Percentiles rank a stretch among this genome's conserved stretches.
phyloP scores from a whole-genome alignment of 1,139 yeast species.

The Suhomyces yuchorum region DNA sequence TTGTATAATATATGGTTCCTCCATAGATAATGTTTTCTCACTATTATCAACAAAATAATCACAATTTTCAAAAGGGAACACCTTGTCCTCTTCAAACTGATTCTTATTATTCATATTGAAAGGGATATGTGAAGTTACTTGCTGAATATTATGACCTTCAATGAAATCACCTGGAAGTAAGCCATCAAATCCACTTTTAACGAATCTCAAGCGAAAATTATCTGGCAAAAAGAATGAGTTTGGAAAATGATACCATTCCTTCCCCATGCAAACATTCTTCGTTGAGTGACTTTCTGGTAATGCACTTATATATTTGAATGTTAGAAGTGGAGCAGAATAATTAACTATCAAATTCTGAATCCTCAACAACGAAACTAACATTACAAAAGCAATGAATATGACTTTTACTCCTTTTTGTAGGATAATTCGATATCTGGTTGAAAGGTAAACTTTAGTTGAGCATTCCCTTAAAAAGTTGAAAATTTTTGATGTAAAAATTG shows the following conservation, averaged over 20 bases:
- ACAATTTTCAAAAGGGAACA: slow-evolving; percentile 49
- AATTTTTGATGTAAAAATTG: slow-evolving; percentile 48
- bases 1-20: slow-evolving; percentile 32
- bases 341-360: slow-evolving; percentile 50
- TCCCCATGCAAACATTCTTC: slow-evolving; percentile 76
- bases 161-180: slow-evolving; percentile 83
- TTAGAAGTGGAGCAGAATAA: slow-evolving; percentile 60
- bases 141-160: slow-evolving; percentile 38
- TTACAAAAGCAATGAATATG: slow-evolving; percentile 17
- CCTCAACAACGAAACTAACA: slow-evolving; percentile 41
- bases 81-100: slow-evolving; percentile 54
- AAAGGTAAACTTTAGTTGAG: slow-evolving; percentile 7
- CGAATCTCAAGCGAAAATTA: slow-evolving; percentile 62
- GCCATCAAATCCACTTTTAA: slow-evolving; percentile 81
- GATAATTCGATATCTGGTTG: slow-evolving; percentile 2
- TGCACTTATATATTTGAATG: slow-evolving; percentile 17
- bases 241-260: slow-evolving; percentile 96
- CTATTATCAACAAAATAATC: slow-evolving; percentile 62
- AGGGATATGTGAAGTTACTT: slow-evolving; percentile 49
- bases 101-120: slow-evolving; percentile 74
- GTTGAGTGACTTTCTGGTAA: slow-evolving; percentile 10
- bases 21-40: slow-evolving; percentile 29
- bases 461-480: slow-evolving; percentile 15
- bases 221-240: slow-evolving; percentile 77
- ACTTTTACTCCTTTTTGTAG: slow-evolving; percentile 6